Evolutionary conservation across 169 alveolate genomes (phyloP), one percentile per base, ranked within the genome.

Genomic region (Eimeria necatrix): DNA sequence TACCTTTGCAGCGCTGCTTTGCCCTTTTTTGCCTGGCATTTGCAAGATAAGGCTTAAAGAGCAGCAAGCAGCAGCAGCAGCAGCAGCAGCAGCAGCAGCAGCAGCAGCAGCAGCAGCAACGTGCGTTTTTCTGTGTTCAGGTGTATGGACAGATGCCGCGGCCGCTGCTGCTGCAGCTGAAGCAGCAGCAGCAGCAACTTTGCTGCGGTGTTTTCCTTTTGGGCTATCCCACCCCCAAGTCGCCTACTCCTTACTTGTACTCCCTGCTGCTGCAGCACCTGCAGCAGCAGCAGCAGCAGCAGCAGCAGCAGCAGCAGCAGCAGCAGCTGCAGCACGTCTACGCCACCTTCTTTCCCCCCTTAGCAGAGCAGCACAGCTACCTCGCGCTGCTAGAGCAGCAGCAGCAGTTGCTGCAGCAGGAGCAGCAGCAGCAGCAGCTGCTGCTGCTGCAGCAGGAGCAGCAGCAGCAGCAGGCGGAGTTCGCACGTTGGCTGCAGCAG

Each of bases 91-190:
- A 5, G 26, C 9, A 5, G 76, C 26, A 10, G 18, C 76, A 64
- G 9, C 9, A 14, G 76, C 76, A 14, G 14, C 26, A 56, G 64
- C 64, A 56, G 64, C 64, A 9, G 20, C 64, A 14, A 8, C 8
- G 20, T 56, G 64, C 64, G 20, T 64, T 64, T 9, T 64, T 5
- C 76, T 9, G 41, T 76, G 56, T 76, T 32, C 86, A 76, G 86
- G 86, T 76, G 86, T 76, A 76, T 48, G 86, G 86, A 49, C 86
- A 76, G 86, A 4, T 76, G 24, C 86, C 86, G 56, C 59, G 22
- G 86, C 86, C 86, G 61, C 20, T 76, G 86, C 61, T 76, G 86
- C 86, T 76, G 86, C 86, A 48, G 86, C 18, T 5, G 41, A 76
- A 76, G 86, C 86, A 20, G 9, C 22, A 32, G 86, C 24, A 10